phyloP scores from a whole-genome alignment of 768 basidiomycete genomes.

The Mycena venus region DNA sequence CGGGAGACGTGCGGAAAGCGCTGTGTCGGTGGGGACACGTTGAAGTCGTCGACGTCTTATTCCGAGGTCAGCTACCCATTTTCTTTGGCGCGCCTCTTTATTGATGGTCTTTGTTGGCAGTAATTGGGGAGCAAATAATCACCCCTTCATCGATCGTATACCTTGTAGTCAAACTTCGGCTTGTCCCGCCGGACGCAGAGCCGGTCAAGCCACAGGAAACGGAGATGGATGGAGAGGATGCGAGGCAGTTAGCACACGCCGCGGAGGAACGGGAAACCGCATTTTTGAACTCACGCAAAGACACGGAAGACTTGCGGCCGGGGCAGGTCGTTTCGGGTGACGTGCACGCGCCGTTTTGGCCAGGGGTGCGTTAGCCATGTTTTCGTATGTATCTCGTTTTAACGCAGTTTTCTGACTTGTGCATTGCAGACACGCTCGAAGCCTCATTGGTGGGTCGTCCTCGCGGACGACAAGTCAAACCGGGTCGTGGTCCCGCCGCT shows the following conservation, averaged over 20 bases:
- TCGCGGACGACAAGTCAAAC: slow-evolving; percentile 89
- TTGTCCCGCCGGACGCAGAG: slow-evolving; percentile 66
- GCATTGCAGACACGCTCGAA: slow-evolving; percentile 88
- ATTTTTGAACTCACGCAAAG: slow-evolving; percentile 74
- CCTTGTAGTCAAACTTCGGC: slow-evolving; percentile 85
- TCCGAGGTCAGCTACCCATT: slow-evolving; percentile 76
- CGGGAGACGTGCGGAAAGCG: slow-evolving; percentile 70
- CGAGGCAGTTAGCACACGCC: slow-evolving; percentile 57
- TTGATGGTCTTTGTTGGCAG: slow-evolving; percentile 56
- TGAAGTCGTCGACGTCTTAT: slow-evolving; percentile 86
- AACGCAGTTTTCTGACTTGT: too few relatives aligned
- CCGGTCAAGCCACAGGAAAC: slow-evolving; percentile 52
- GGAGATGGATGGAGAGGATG: slow-evolving; percentile 61
- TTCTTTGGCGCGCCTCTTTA: not conserved
- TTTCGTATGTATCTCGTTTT: too few relatives aligned
- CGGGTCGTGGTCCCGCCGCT: slow-evolving; percentile 90
- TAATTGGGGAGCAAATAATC: slow-evolving; percentile 91
- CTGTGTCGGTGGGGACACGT: slow-evolving; percentile 79
- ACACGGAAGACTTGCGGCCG: slow-evolving; percentile 69
- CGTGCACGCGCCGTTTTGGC: slow-evolving; percentile 95
- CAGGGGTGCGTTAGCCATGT: slow-evolving; percentile 81
- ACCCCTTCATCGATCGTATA: slow-evolving; percentile 92
- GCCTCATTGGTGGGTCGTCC: slow-evolving; percentile 92
- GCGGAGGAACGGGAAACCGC: slow-evolving; percentile 75
- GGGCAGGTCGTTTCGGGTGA: slow-evolving; percentile 57